Evolutionary conservation across 345 rosid species (phyloP).

Genomic region (Hevea brasiliensis): DNA sequence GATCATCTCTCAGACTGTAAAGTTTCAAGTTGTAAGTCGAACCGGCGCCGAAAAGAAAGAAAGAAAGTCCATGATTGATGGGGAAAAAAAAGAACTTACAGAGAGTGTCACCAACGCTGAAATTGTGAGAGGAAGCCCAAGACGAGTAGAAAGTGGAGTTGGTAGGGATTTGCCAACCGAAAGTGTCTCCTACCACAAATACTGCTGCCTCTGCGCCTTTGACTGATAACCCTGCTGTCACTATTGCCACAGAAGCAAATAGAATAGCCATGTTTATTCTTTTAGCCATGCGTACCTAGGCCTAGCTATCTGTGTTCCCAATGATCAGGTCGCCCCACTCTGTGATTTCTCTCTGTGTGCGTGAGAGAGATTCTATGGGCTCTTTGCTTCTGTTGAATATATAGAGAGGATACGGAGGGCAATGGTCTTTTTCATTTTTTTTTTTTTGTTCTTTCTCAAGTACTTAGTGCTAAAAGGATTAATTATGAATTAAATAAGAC

Average conservation of each 20-base stretch:
- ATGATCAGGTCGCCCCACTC: conserved; percentile 24
- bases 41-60: not conserved
- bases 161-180: conserved; percentile 33
- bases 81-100: not conserved
- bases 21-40: not conserved
- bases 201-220: conserved; percentile 20
- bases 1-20: too few species aligned
- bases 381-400: not conserved
- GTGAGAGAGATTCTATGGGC: not conserved
- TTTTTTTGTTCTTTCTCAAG: too few species aligned
- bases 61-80: too few species aligned
- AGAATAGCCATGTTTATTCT: conserved; percentile 5
- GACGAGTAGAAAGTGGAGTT: conserved; percentile 6
- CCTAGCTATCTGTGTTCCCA: conserved; percentile 36
- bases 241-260: conserved; percentile 17
- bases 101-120: conserved; percentile 15
- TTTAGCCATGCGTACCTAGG: conserved; percentile 15
- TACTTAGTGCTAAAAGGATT: too few species aligned
- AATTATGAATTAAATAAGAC: too few species aligned
- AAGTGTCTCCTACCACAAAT: conserved; percentile 35
- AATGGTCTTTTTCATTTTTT: too few species aligned
- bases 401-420: conserved; percentile 5
- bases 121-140: conserved; percentile 15
- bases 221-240: not conserved
- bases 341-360: not conserved